Conservation (phyloP, 768 basidiomycete genomes). For the Calocybe indica region DNA sequence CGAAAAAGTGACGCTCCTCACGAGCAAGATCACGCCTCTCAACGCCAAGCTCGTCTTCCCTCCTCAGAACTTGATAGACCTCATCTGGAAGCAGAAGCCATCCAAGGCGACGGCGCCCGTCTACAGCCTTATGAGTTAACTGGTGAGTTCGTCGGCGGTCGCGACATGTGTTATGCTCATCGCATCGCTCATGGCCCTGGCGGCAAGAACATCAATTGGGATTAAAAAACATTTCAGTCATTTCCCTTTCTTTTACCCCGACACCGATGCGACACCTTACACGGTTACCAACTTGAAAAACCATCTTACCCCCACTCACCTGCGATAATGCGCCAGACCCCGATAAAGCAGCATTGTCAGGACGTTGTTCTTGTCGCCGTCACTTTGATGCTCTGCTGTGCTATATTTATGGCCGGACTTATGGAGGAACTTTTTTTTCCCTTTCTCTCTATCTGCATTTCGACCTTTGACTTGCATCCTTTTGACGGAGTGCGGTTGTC, state of each 20-base stretch:
- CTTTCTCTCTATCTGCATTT: neutral
- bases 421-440: neutral
- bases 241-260: slow-evolving; percentile 1
- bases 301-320: neutral
- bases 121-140: slow-evolving; percentile 66
- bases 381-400: neutral
- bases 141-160: slow-evolving; percentile 25
- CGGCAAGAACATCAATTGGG: slow-evolving; percentile 77
- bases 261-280: slow-evolving; percentile 4
- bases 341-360: neutral
- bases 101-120: slow-evolving; percentile 57
- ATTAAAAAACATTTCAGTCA: slow-evolving; percentile 36
- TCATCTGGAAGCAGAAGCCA: slow-evolving; percentile 77
- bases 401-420: neutral
- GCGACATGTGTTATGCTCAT: neutral
- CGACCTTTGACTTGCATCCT: too few relatives aligned
- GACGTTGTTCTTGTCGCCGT: neutral
- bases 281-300: too few relatives aligned
- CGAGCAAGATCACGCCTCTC: slow-evolving; percentile 43
- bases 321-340: neutral
- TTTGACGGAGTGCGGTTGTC: neutral
- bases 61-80: slow-evolving; percentile 78
- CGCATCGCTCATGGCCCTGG: slow-evolving; percentile 61
- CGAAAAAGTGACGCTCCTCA: slow-evolving; percentile 59
- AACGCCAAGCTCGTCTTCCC: slow-evolving; percentile 73